These are phyloP conservation scores for Starmerella roubikii DNA, from an alignment of 805 yeast genomes.

Conservation along the genomic window DNA sequence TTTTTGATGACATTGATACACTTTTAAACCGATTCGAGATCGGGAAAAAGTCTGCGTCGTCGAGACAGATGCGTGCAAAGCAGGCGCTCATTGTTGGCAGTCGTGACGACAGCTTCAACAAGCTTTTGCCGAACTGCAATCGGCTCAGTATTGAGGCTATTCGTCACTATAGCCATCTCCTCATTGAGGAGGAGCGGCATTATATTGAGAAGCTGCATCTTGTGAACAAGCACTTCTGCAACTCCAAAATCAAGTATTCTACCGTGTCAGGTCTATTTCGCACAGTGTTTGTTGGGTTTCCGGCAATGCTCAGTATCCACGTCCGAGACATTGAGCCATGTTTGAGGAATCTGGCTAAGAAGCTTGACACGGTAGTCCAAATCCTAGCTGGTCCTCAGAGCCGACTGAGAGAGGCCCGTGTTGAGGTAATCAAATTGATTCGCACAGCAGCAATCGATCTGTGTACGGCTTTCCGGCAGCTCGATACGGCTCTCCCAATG, in stretches of 20 bases:
- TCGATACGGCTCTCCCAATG: slow-evolving; percentile 1
- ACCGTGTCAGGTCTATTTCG: slow-evolving; percentile 1
- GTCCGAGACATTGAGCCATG: slow-evolving; percentile 1
- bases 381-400: not conserved
- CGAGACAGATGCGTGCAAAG: too few relatives aligned
- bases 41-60: too few relatives aligned
- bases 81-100: slow-evolving; percentile 4
- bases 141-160: not conserved
- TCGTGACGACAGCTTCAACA: slow-evolving; percentile 1
- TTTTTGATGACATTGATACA: slow-evolving; percentile 9
- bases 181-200: slow-evolving; percentile 5
- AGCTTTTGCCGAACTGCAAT: not conserved
- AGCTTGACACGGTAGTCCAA: not conserved
- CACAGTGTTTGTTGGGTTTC: slow-evolving; percentile 7
- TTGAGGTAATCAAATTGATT: not conserved
- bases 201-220: slow-evolving; percentile 5
- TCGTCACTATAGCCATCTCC: not conserved
- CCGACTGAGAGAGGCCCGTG: not conserved
- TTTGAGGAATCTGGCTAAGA: not conserved
- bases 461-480: slow-evolving; percentile 1
- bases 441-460: not conserved
- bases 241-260: not conserved
- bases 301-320: slow-evolving; percentile 6
- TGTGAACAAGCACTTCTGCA: slow-evolving; percentile 2
- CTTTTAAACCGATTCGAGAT: not conserved